A percentile compares a stretch with the other conserved stretches of the same genome.
phyloP scores from a whole-genome alignment of 108 stramenopile genomes.

The Nitzschia putrida region DNA sequence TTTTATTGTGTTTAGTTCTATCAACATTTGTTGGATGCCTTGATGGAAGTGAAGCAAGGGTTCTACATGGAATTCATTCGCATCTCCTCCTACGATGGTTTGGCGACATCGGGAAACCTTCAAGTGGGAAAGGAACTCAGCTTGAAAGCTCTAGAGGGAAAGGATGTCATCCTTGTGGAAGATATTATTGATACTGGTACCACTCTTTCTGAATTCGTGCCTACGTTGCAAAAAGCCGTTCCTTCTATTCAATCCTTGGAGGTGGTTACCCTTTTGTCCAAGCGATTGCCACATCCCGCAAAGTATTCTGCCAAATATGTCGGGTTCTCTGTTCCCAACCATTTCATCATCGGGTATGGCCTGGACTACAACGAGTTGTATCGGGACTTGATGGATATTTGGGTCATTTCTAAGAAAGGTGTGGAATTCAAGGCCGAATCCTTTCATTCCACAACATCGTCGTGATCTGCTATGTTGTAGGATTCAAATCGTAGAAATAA shows the following conservation, averaged over 20 bases:
- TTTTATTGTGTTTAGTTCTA: slow-evolving; percentile 32
- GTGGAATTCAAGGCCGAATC: slow-evolving; percentile 51
- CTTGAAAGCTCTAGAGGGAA: slow-evolving; percentile 29
- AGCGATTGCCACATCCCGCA: slow-evolving; percentile 34
- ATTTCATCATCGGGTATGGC: slow-evolving; percentile 69
- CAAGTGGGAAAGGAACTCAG: slow-evolving; percentile 38
- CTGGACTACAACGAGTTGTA: slow-evolving; percentile 72
- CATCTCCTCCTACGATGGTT: slow-evolving; percentile 54
- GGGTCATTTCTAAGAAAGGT: slow-evolving; percentile 56
- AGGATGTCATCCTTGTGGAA: slow-evolving; percentile 62
- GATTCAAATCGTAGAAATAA: too few species aligned
- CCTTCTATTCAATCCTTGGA: slow-evolving; percentile 36
- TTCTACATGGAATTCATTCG: slow-evolving; percentile 61
- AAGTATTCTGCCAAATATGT: slow-evolving; percentile 51
- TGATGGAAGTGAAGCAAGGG: slow-evolving; percentile 51
- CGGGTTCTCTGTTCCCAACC: slow-evolving; percentile 66
- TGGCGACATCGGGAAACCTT: slow-evolving; percentile 40
- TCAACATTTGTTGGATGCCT: slow-evolving; percentile 47
- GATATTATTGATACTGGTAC: slow-evolving; percentile 77
- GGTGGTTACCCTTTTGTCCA: slow-evolving; percentile 49
- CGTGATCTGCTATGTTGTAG: too few species aligned
- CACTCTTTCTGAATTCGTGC: slow-evolving; percentile 49
- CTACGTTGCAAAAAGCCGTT: slow-evolving; percentile 31
- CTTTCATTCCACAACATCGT: background rate
- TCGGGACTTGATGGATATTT: slow-evolving; percentile 61